Percentiles rank a stretch among this genome's conserved stretches.
Evolutionary conservation across 1,139 yeast genomes (phyloP).

Genomic region (Zygoascus meyerae): DNA sequence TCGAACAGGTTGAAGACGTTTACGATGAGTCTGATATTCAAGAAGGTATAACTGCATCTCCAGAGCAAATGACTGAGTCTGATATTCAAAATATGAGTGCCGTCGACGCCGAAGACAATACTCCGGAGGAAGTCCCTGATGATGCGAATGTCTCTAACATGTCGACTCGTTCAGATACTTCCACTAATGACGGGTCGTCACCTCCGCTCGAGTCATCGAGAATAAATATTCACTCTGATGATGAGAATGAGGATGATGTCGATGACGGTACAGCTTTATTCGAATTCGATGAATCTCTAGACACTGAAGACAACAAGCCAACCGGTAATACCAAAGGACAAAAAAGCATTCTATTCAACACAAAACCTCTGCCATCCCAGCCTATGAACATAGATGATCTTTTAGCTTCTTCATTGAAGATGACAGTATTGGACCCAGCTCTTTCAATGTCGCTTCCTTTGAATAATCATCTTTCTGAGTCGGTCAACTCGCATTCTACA

Average conservation of each 20-base stretch:
- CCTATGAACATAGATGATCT: too few species aligned
- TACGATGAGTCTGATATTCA: too few species aligned
- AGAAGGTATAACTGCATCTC: too few species aligned
- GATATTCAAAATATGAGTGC: background rate
- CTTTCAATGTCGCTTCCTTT: conserved; percentile 16
- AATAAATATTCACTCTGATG: conserved; percentile 1
- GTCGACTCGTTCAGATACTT: too few species aligned
- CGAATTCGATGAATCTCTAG: conserved; percentile 25
- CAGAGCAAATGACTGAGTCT: background rate
- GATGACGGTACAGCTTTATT: conserved; percentile 21
- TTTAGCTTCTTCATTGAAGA: conserved; percentile 4
- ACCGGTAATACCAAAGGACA: background rate
- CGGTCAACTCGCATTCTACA: conserved; percentile 11
- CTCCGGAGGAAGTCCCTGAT: background rate
- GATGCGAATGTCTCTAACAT: background rate
- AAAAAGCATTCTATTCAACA: background rate
- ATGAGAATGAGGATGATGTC: conserved; percentile 7
- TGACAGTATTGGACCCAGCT: conserved; percentile 15
- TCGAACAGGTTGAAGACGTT: conserved; percentile 2
- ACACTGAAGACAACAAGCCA: background rate
- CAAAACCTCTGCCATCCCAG: too few species aligned
- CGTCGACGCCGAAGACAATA: background rate
- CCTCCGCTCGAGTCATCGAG: background rate
- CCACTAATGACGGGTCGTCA: background rate
- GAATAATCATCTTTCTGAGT: conserved; percentile 8